A percentile compares a stretch with the other conserved stretches of the same genome.
Conservation (phyloP, 2,329 filamentous ascomycete genomes). For the Calonectria montana region DNA sequence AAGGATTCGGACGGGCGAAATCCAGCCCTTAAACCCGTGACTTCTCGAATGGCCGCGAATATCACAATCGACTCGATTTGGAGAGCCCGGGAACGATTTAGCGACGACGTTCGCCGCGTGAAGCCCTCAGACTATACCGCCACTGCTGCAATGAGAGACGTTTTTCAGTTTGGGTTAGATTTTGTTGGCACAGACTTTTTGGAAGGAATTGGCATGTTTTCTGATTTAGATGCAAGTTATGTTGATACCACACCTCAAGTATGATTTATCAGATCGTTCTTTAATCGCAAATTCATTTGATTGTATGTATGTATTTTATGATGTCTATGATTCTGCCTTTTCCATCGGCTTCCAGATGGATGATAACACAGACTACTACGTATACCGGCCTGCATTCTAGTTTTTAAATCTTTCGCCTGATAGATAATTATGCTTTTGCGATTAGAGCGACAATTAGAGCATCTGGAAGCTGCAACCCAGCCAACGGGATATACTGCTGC, state of each 20-base stretch:
- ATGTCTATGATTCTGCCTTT: neutral
- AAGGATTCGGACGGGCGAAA: neutral
- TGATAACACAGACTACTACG: neutral
- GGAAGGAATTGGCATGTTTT: neutral
- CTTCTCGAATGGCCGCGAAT: neutral
- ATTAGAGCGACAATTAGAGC: neutral
- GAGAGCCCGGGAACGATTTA: conserved; percentile 7
- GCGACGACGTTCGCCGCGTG: neutral
- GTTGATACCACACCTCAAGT: neutral
- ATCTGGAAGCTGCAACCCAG: neutral
- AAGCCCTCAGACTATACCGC: conserved; percentile 2
- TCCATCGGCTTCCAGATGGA: neutral
- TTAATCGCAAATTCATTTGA: neutral
- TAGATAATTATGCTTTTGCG: neutral
- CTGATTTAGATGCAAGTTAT: neutral
- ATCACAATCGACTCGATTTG: conserved; percentile 2
- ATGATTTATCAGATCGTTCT: neutral
- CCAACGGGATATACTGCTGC: conserved; percentile 3
- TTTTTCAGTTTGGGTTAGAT: conserved; percentile 6
- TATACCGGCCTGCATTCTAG: neutral
- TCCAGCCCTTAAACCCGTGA: neutral
- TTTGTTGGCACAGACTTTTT: conserved; percentile 4
- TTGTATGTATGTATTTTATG: neutral
- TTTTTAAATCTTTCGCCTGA: neutral
- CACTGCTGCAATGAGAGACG: neutral